Base-by-base conservation (phyloP, 2,329 filamentous ascomycete species). In the Cercospora beticola region DNA sequence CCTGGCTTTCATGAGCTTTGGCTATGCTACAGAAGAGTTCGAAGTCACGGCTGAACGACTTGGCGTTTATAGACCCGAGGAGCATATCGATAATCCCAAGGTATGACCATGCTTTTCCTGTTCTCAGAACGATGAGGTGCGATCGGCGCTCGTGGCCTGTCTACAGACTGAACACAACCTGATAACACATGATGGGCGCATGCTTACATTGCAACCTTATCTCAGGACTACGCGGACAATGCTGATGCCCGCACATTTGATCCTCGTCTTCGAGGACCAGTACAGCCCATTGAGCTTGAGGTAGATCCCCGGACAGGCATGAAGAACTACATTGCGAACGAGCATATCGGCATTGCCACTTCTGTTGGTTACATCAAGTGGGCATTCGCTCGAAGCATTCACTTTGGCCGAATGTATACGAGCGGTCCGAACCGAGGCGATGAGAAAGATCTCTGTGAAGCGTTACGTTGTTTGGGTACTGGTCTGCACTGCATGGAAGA, bases 281-380 rank as follows among this genome's bases (percentile, higher is more conserved):
- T 98, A 8, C 72, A 75, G 18, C 80, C 80, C 6, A 76, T 79
- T 40, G 83, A 85, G 70, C 76, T 85, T 12, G 80, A 80, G 4
- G 74, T 85, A 9, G 83, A 85, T 70, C 74, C 74, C 4, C 73
- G 76, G 21, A 95, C 92, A 0, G 94, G 94, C n/a, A 97, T 99
- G 94, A 99, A 98, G 81, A 98, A 98, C 79, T 99, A 99, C 80
- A 98, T 99, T 73, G 89, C 94, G 69, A 98, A 97, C 76, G 94
- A 98, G 79, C 84, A 82, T 14, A 92, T 93, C 4, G 86, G 88
- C 49, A 97, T 94, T 92, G 92, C 94, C 1, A 99, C 95, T 21
- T 97, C 93, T 71, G 84, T 92, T 7, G 94, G 92, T 46, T 97
- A 78, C 64, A 74, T 79, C 68, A 77, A 78, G 66, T 77, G 76